Evolutionary conservation across 331 rosid species (phyloP).

Genomic region (Dryas integrifolia): DNA sequence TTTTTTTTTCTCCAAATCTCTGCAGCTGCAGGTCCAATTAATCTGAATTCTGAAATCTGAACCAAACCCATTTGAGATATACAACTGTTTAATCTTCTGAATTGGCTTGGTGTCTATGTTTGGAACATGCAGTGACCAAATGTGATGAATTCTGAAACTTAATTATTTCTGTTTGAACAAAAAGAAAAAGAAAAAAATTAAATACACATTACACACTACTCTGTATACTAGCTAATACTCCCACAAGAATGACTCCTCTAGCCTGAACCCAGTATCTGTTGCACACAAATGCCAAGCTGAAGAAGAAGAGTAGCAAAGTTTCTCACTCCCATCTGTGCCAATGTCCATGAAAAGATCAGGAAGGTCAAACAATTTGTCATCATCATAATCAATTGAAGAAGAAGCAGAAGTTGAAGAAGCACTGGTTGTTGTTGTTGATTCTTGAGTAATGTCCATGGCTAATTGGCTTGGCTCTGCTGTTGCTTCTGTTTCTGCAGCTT

Average conservation of each 20-base stretch:
- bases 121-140: constrained; percentile 20
- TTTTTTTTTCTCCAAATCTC: constrained; percentile 10
- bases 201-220: background rate
- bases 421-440: constrained; percentile 18
- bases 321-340: constrained; percentile 27
- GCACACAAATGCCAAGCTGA: constrained; percentile 62
- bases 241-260: constrained; percentile 64
- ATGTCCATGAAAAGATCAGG: constrained; percentile 68
- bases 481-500: constrained; percentile 9
- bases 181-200: background rate
- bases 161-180: constrained; percentile 12
- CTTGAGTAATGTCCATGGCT: constrained; percentile 12
- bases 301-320: constrained; percentile 39
- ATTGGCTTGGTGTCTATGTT: constrained; percentile 7
- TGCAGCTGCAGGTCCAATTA: constrained; percentile 4
- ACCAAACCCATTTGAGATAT: constrained; percentile 21
- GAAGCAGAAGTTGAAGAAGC: constrained; percentile 29
- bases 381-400: constrained; percentile 32
- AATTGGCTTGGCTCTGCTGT: constrained; percentile 20
- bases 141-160: constrained; percentile 13
- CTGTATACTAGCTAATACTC: constrained; percentile 34
- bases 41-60: background rate
- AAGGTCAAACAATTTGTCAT: constrained; percentile 66
- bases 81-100: constrained; percentile 7
- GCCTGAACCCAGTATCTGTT: constrained; percentile 49